Conservation (phyloP, 352 stramenopile genomes). For the Globisporangium emineosum region DNA sequence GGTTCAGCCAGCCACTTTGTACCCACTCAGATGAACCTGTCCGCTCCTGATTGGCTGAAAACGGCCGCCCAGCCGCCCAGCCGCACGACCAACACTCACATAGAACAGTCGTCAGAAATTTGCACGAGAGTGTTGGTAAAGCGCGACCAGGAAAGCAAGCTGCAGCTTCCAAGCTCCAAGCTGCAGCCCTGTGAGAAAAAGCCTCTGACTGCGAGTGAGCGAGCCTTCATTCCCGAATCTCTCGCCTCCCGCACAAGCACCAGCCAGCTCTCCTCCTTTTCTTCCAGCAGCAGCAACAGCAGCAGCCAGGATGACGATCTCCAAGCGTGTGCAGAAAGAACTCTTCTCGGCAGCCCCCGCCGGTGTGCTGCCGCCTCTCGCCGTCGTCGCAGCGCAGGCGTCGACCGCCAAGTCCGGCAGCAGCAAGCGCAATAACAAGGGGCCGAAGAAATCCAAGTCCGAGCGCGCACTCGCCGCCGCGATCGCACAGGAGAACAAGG, state of each 20-base stretch:
- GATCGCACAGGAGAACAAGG: slow-evolving; percentile 46
- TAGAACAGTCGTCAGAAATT: background rate
- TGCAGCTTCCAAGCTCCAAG: background rate
- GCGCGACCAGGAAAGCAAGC: background rate
- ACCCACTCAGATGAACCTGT: slow-evolving; percentile 11
- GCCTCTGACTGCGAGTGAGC: background rate
- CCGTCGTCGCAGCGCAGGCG: slow-evolving; percentile 13
- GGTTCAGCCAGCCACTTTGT: background rate
- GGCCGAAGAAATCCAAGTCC: slow-evolving; percentile 13
- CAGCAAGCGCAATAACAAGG: background rate
- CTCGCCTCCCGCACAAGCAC: slow-evolving; percentile 7
- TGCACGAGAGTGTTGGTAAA: slow-evolving; percentile 10
- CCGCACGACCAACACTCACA: slow-evolving; percentile 8
- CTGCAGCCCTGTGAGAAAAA: background rate
- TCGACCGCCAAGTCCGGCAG: slow-evolving; percentile 1
- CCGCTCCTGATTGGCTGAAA: slow-evolving; percentile 15
- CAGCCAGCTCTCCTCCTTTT: background rate
- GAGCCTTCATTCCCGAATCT: slow-evolving; percentile 11
- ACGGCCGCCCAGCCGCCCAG: background rate
- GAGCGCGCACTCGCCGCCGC: slow-evolving; percentile 20
- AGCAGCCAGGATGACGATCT: slow-evolving; percentile 42
- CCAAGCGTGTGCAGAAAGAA: slow-evolving; percentile 54
- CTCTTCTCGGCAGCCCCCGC: slow-evolving; percentile 40
- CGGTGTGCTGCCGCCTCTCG: slow-evolving; percentile 23
- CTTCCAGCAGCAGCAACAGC: background rate